phyloP scores from a whole-genome alignment of 2,329 filamentous ascomycete genomes.

The Trichophyton simii region DNA sequence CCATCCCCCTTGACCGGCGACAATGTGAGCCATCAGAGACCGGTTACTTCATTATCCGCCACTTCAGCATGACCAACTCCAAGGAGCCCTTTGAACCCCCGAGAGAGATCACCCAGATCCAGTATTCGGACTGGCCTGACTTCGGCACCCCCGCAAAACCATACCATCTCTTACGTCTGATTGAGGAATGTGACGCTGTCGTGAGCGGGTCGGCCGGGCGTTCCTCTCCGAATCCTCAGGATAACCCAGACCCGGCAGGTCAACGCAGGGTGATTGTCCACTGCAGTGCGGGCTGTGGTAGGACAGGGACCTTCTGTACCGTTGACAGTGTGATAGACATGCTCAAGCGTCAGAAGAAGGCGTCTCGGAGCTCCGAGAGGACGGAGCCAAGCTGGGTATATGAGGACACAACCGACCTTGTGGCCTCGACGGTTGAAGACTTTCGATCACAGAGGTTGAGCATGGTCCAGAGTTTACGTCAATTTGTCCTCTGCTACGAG shows the following conservation, averaged over 20 bases:
- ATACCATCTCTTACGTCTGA: slow-evolving; percentile 68
- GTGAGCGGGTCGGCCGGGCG: slow-evolving; percentile 28
- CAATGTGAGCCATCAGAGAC: slow-evolving; percentile 37
- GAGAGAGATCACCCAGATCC: slow-evolving; percentile 84
- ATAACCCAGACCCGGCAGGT: slow-evolving; percentile 45
- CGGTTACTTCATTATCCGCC: slow-evolving; percentile 70
- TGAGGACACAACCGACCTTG: slow-evolving; percentile 60
- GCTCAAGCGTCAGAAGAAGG: slow-evolving; percentile 62
- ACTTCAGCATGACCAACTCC: slow-evolving; percentile 70
- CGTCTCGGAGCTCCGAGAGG: slow-evolving; percentile 14
- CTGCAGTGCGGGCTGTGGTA: slow-evolving; percentile 89
- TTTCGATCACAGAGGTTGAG: slow-evolving; percentile 79
- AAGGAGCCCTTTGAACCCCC: slow-evolving; percentile 70
- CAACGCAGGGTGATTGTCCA: slow-evolving; percentile 75
- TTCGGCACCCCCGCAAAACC: slow-evolving; percentile 88
- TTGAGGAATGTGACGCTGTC: slow-evolving; percentile 74
- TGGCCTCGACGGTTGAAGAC: slow-evolving; percentile 79
- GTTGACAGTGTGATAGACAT: slow-evolving; percentile 94
- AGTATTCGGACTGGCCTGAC: slow-evolving; percentile 95
- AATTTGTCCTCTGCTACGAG: slow-evolving; percentile 95
- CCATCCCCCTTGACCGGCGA: slow-evolving; percentile 56
- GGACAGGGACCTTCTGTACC: slow-evolving; percentile 92
- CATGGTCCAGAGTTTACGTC: slow-evolving; percentile 90
- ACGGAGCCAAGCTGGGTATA: slow-evolving; percentile 47
- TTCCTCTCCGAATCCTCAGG: slow-evolving; percentile 39